phyloP scores from a whole-genome alignment of 2,329 filamentous ascomycete species.

The Aureobasidium leucospermi region DNA sequence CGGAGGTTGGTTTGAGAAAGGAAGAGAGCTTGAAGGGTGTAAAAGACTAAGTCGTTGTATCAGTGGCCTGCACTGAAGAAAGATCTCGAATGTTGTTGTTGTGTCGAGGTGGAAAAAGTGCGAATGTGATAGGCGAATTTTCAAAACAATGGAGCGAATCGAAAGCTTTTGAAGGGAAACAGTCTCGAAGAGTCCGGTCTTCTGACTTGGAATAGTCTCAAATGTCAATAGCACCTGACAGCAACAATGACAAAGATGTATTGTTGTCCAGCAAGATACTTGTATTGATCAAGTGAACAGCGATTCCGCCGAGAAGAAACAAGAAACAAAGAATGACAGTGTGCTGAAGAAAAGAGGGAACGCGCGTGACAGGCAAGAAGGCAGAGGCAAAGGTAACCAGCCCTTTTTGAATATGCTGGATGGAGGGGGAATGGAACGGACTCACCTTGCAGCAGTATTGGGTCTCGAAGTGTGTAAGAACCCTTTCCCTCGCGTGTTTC shows the following conservation, averaged over 20 bases:
- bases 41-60: constrained; percentile 12
- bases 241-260: constrained; percentile 13
- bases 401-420: constrained; percentile 7
- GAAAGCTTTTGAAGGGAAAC: constrained; percentile 6
- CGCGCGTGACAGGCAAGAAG: constrained; percentile 5
- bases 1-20: constrained; percentile 2
- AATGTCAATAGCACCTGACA: constrained; percentile 12
- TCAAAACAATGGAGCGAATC: constrained; percentile 9
- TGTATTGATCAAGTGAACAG: constrained; percentile 12
- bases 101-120: not conserved
- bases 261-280: constrained; percentile 9
- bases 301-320: constrained; percentile 4
- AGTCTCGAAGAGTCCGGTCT: constrained; percentile 5
- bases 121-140: constrained; percentile 8
- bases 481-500: constrained; percentile 15
- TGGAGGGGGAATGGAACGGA: constrained; percentile 7
- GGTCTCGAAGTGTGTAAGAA: constrained; percentile 9
- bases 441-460: constrained; percentile 13
- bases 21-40: constrained; percentile 13
- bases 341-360: not conserved
- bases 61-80: constrained; percentile 13
- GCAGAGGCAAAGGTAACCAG: not conserved
- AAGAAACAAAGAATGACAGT: constrained; percentile 12
- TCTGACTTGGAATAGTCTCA: constrained; percentile 10
- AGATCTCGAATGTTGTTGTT: not conserved